Evolutionary conservation across 768 basidiomycete genomes (phyloP).

Genomic region (Russula abietina): DNA sequence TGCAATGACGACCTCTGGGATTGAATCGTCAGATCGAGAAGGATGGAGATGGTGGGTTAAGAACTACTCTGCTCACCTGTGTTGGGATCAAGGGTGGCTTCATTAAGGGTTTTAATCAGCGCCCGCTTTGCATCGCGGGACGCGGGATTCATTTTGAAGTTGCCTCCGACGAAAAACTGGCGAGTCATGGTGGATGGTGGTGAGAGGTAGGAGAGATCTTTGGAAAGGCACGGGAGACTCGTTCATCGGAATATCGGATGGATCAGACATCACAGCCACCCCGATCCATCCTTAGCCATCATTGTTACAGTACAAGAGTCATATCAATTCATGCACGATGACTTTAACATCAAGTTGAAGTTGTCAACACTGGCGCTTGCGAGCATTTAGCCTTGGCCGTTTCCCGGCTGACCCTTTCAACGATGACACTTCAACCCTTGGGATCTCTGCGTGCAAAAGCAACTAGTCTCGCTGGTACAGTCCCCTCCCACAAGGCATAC

Average conservation of each 20-base stretch:
- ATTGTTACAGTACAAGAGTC: too few species aligned
- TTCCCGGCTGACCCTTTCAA: too few species aligned
- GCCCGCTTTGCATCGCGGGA: constrained; percentile 55
- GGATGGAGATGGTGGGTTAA: constrained; percentile 14
- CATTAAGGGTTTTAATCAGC: constrained; percentile 68
- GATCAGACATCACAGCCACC: constrained; percentile 12
- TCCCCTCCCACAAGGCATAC: constrained; percentile 19
- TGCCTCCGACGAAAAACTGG: constrained; percentile 91
- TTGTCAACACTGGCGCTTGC: background rate
- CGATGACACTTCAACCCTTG: background rate
- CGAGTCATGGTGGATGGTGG: constrained; percentile 49
- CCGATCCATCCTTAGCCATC: too few species aligned
- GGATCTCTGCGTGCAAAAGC: background rate
- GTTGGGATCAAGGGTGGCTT: constrained; percentile 66
- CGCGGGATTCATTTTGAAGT: constrained; percentile 96
- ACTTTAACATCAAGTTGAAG: background rate
- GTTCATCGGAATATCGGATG: constrained; percentile 12
- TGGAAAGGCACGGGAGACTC: background rate
- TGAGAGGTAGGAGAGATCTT: background rate
- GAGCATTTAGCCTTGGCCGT: too few species aligned
- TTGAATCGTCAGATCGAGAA: constrained; percentile 11
- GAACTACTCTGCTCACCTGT: constrained; percentile 49
- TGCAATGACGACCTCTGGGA: constrained; percentile 85
- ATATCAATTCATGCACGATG: too few species aligned
- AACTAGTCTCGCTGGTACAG: constrained; percentile 18